Evolutionary conservation across 2,329 filamentous ascomycete genomes (phyloP), one percentile per base, ranked within the genome.

Genomic region (Thelonectria blattea): DNA sequence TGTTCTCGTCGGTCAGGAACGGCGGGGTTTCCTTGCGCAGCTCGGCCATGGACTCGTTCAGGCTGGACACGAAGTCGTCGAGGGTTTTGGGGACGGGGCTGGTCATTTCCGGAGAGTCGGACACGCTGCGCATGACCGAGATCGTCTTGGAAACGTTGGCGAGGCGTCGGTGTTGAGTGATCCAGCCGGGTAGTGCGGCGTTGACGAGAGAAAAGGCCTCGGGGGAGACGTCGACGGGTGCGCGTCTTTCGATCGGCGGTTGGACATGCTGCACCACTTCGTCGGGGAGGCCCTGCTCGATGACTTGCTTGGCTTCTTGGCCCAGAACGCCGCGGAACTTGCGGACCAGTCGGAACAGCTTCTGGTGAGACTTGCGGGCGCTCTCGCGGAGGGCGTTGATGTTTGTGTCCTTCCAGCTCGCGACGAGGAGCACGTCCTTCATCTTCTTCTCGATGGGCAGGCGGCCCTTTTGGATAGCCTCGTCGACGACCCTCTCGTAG

Each of bases 371-470:
- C 61, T 89, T 90, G 69, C 90, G 89, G 1, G 95, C 93, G 75
- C 94, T 98, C 72, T 97, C 93, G 66, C 89, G 87, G 15, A 99
- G 80, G 1, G 92, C 91, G 49, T 90, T 89, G 63, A 99, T 96
- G 71, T 98, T 99, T 20, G 92, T 97, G 68, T 99, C 95, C 74
- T 96, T 97, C 96, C 96, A 99, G 75, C 93, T 97, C 8, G 93
- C 93, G 68, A 99, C 81, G 53, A 96, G 87, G 15, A 99, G 85
- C n/a, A 97, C 88, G 68, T 98, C 91, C 73, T 91, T 94, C 84
- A 98, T 92, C 58, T 92, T 88, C 76, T 93, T 97, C 74, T 98
- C 94, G n/a, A 98, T 83, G 0, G 84, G 82, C 7, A 82, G 79
- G 56, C 92, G 87, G n/a, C 89, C 91, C 46, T 85, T 86, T 18